phyloP scores from a whole-genome alignment of 108 stramenopile species.

The Discostella stelligeroides region DNA sequence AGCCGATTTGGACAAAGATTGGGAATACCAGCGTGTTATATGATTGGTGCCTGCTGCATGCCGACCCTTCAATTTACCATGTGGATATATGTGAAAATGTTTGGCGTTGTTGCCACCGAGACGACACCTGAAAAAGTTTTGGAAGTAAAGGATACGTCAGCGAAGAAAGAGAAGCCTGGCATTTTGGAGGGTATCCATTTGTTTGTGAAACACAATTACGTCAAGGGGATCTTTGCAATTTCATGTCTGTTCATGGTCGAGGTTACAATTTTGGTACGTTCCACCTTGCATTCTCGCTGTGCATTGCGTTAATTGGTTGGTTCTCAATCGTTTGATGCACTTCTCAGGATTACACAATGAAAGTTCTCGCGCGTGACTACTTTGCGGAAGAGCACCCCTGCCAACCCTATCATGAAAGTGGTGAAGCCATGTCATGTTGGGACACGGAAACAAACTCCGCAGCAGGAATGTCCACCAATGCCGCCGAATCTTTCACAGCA shows the following conservation, averaged over 20 bases:
- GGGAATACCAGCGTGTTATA: slow-evolving; percentile 80
- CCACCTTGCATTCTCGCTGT: background rate
- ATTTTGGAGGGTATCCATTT: slow-evolving; percentile 93
- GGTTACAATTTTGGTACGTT: slow-evolving; percentile 86
- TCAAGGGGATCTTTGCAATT: slow-evolving; percentile 97
- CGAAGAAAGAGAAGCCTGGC: slow-evolving; percentile 78
- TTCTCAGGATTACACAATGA: slow-evolving; percentile 90
- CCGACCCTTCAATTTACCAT: slow-evolving; percentile 89
- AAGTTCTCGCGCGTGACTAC: slow-evolving; percentile 88
- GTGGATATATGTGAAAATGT: slow-evolving; percentile 84
- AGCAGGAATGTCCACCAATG: slow-evolving; percentile 74
- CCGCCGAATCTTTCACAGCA: slow-evolving; percentile 84
- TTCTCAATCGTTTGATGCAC: background rate
- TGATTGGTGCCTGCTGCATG: slow-evolving; percentile 87
- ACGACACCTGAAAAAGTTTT: slow-evolving; percentile 25
- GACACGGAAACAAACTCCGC: slow-evolving; percentile 58
- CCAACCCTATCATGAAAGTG: slow-evolving; percentile 34
- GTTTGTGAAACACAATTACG: slow-evolving; percentile 92
- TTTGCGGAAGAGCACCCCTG: slow-evolving; percentile 90
- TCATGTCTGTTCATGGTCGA: slow-evolving; percentile 98
- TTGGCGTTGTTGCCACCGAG: slow-evolving; percentile 55
- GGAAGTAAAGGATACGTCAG: slow-evolving; percentile 46
- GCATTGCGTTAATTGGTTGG: background rate
- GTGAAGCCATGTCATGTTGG: slow-evolving; percentile 78
- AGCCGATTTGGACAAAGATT: slow-evolving; percentile 62